Base-by-base conservation (phyloP, 1,284 basidiomycete species). In the Malassezia nana region DNA sequence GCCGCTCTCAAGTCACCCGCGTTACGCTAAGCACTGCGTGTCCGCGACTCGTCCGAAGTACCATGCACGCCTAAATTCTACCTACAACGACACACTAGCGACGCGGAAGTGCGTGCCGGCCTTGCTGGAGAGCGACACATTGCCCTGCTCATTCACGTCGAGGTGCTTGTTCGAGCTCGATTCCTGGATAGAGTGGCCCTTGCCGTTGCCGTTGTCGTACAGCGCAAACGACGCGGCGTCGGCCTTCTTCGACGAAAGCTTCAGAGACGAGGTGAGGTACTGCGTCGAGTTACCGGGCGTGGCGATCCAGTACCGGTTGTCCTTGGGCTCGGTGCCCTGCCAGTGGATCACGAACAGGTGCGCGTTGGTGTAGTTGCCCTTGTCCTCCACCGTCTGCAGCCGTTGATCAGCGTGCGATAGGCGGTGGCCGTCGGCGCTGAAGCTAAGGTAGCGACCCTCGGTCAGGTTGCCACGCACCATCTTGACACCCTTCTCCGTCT, bases 371-470 rank as follows among this genome's bases (percentile, higher is more conserved):
- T 33, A 40, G 35, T 48, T n/a, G 4, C 35, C 33, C 16, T 29
- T 22, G 25, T 41, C 26, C 32, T 43, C 20, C 6, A 10, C 42
- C 6, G 46, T 16, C 13, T 18, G 20, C 7, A 57, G 33, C 33
- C 33, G 46, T n/a, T 31, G n/a, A 29, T 18, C 20, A 1, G 22
- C 4, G 28, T 38, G 22, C 13, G 38, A 20, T 12, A 65, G 53
- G 16, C 60, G 64, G 16, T 46, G 16, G 13, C 45, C 41, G 24
- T 40, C n/a, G 3, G 56, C 32, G 22, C 57, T 55, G 35, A 66
- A 59, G 43, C 39, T 49, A 18, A 52, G 50, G 52, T 43, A 63
- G 18, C 64, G 64, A 15, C 64, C 64, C 54, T 66, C 64, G 26
- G 64, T 57, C 18, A 58, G 58, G 18, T 49, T 50, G 10, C 64